These are phyloP conservation scores for Leccinum boreale DNA, from an alignment of 768 basidiomycete genomes.

Conservation along the genomic window DNA sequence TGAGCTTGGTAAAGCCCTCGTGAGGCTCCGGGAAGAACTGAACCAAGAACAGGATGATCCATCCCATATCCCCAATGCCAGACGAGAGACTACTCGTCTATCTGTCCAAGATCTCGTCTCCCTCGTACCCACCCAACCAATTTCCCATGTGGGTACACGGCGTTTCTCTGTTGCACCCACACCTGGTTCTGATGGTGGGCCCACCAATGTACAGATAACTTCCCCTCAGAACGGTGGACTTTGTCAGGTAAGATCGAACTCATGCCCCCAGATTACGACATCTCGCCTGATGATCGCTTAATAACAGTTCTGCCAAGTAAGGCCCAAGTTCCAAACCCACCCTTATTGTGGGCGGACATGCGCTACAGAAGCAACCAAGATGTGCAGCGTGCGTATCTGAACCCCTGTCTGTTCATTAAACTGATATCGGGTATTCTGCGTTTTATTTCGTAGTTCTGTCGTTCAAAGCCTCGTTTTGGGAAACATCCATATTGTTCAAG, in stretches of 20 bases:
- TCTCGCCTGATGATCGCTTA: conserved; percentile 7
- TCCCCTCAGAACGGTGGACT: conserved; percentile 16
- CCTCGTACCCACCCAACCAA: conserved; percentile 9
- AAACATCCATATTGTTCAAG: conserved; percentile 34
- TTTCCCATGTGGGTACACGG: conserved; percentile 4
- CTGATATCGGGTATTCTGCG: conserved; percentile 3
- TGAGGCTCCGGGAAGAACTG: conserved; percentile 56
- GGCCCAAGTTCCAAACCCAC: conserved; percentile 56
- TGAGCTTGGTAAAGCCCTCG: conserved; percentile 69
- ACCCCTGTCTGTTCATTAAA: neutral
- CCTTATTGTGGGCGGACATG: conserved; percentile 67
- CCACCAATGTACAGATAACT: neutral
- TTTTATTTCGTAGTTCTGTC: conserved; percentile 24
- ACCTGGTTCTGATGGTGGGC: neutral
- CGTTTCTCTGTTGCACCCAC: conserved; percentile 4
- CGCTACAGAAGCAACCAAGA: conserved; percentile 42
- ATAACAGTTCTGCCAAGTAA: conserved; percentile 50
- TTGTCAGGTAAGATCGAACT: conserved; percentile 27
- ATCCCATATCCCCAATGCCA: conserved; percentile 24
- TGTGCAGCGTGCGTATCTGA: conserved; percentile 24
- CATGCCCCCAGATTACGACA: neutral
- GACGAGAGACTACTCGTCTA: conserved; percentile 27
- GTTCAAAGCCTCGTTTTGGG: conserved; percentile 29
- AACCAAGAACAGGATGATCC: conserved; percentile 34
- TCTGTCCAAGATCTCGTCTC: conserved; percentile 33